Base-by-base conservation (phyloP, 2,329 filamentous ascomycete species). In the Rhinocladiella mackenziei region DNA sequence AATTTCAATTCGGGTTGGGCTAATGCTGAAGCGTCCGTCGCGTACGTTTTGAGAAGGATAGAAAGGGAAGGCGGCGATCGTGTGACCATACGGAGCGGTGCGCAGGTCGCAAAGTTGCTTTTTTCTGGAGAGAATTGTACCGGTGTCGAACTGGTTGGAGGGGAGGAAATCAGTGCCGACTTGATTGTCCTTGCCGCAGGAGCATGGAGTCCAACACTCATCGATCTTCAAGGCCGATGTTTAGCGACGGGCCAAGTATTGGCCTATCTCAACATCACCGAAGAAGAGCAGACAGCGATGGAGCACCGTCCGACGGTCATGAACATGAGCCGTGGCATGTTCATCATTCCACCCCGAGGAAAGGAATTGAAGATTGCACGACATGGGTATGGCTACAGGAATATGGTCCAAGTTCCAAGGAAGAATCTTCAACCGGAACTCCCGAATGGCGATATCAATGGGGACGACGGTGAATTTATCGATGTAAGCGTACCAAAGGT, bases 211-310 rank as follows among this genome's bases (percentile, higher is more conserved):
- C 78, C 82, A 2, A 75, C 77, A 1, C 73, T 96, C 15, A 68
- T 96, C 43, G 85, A 95, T 63, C 71, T 96, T 1, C 73, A 81
- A 34, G 86, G 87, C 18, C 78, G 85, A 32, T 82, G 81, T 28
- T 77, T 84, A 52, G 85, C 89, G 2, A 94, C 88, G 0, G 91
- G 87, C 10, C 91, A 97, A 59, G 77, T 79, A 0, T 62, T 97
- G 18, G 84, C 77, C 9, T 96, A 94, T 67, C 70, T 95, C 54
- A 73, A 80, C 52, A 75, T 97, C 56, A 84, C 80, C 0, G 69
- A 78, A 11, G 75, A 77, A 4, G 89, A 96, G 65, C 80, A 89
- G 65, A 69, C 71, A 11, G 64, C 65, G 3, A 70, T 95, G 8
- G 71, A 70, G 30, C 67, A 77, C 23, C 80, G 82, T 58, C 89